Conservation (phyloP, 116 monocot genomes). For the Papilionanthe hybrid region DNA sequence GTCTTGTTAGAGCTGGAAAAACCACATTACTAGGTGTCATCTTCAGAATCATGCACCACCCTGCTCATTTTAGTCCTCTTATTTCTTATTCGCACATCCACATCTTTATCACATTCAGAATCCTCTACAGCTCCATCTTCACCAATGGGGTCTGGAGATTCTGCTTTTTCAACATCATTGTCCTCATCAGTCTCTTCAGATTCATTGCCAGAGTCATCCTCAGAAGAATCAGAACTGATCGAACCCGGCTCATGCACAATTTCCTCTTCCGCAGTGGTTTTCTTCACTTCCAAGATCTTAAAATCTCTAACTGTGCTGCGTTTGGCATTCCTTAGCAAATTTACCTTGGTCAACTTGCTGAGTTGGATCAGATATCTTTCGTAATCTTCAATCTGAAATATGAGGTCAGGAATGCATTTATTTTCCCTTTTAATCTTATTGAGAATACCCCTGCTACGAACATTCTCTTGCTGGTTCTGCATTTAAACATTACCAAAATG, state of each 20-base stretch:
- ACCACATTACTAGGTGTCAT: conserved; percentile 23
- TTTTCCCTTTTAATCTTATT: conserved; percentile 89
- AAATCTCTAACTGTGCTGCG: conserved; percentile 91
- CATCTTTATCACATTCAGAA: conserved; percentile 52
- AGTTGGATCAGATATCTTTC: conserved; percentile 88
- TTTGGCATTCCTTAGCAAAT: conserved; percentile 85
- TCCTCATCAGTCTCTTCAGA: conserved; percentile 27
- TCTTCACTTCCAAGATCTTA: conserved; percentile 50
- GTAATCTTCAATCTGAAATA: conserved; percentile 91
- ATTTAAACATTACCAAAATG: conserved; percentile 3
- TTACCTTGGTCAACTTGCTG: conserved; percentile 71
- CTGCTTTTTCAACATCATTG: conserved; percentile 12
- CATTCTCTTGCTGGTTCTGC: conserved; percentile 66
- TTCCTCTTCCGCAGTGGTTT: conserved; percentile 12
- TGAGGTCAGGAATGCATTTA: conserved; percentile 80
- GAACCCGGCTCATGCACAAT: conserved; percentile 17
- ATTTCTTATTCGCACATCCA: conserved; percentile 20
- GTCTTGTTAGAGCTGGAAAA: not conserved
- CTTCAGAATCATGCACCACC: conserved; percentile 72
- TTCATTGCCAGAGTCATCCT: conserved; percentile 30
- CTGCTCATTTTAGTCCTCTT: conserved; percentile 51
- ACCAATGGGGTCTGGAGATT: conserved; percentile 13
- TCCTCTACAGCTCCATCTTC: conserved; percentile 22
- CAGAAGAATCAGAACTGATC: conserved; percentile 22
- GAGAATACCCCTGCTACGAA: conserved; percentile 32